These are phyloP conservation scores for Didymella lethalis DNA, from an alignment of 2,329 filamentous ascomycete genomes.

Conservation along the genomic window DNA sequence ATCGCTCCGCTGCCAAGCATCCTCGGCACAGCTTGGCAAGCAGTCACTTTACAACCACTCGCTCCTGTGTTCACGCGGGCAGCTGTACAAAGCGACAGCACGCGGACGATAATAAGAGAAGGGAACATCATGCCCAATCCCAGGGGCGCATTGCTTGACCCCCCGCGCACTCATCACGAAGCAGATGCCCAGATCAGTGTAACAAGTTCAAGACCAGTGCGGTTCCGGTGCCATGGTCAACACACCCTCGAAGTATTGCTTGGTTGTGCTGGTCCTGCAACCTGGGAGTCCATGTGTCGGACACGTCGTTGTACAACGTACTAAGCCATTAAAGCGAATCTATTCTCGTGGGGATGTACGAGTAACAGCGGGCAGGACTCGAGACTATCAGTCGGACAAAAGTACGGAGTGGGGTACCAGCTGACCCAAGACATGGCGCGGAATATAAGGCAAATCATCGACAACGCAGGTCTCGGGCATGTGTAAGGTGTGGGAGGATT, in stretches of 20 bases:
- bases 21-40: conserved; percentile 5
- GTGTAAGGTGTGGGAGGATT: conserved; percentile 8
- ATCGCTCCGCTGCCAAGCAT: conserved; percentile 30
- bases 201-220: conserved; percentile 22
- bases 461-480: background rate
- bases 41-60: background rate
- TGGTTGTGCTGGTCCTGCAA: background rate
- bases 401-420: background rate
- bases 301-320: conserved; percentile 16
- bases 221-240: conserved; percentile 8
- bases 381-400: background rate
- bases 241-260: conserved; percentile 9
- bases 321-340: background rate
- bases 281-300: conserved; percentile 9
- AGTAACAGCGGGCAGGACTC: background rate
- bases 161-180: conserved; percentile 10
- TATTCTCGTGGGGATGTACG: background rate
- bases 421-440: background rate
- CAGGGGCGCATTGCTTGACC: conserved; percentile 23
- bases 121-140: conserved; percentile 16
- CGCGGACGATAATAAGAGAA: conserved; percentile 14
- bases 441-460: background rate
- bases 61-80: background rate
- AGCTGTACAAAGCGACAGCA: conserved; percentile 1
- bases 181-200: conserved; percentile 26